Conservation (phyloP, 1,284 basidiomycete species). For the Naganishia sp. region DNA sequence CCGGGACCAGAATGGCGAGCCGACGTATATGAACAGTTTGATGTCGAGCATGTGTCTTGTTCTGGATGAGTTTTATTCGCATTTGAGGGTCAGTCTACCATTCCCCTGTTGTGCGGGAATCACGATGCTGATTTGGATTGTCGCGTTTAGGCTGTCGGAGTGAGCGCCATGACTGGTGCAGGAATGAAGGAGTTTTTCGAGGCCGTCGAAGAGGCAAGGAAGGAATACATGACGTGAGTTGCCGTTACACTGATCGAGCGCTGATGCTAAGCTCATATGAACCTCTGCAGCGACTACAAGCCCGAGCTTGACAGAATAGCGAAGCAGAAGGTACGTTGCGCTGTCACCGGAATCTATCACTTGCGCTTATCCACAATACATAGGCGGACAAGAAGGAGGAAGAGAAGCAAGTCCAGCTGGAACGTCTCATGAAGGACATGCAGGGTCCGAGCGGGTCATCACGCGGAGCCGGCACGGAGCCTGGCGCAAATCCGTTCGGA, state of each 20-base stretch:
- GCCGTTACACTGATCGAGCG: neutral
- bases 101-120: slow-evolving; percentile 1
- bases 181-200: slow-evolving; percentile 89
- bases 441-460: slow-evolving; percentile 57
- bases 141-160: slow-evolving; percentile 76
- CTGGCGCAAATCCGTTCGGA: slow-evolving; percentile 51
- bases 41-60: slow-evolving; percentile 99
- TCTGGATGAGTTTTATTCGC: slow-evolving; percentile 97
- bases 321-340: slow-evolving; percentile 50
- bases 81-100: slow-evolving; percentile 68
- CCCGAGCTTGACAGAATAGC: slow-evolving; percentile 78
- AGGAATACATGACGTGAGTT: slow-evolving; percentile 80
- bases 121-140: neutral
- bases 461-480: slow-evolving; percentile 49
- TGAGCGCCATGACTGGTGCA: slow-evolving; percentile 91
- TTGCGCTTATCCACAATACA: slow-evolving; percentile 38
- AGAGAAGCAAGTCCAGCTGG: slow-evolving; percentile 71
- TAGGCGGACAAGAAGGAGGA: slow-evolving; percentile 62
- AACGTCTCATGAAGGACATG: slow-evolving; percentile 82
- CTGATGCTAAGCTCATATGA: slow-evolving; percentile 10
- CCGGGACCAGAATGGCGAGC: slow-evolving; percentile 79
- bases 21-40: slow-evolving; percentile 96
- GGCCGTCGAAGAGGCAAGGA: slow-evolving; percentile 81
- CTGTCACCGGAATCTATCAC: slow-evolving; percentile 47
- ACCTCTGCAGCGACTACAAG: slow-evolving; percentile 71